Evolutionary conservation across 129 eudicot genomes (phyloP).

Genomic region (Glebionis coronaria): DNA sequence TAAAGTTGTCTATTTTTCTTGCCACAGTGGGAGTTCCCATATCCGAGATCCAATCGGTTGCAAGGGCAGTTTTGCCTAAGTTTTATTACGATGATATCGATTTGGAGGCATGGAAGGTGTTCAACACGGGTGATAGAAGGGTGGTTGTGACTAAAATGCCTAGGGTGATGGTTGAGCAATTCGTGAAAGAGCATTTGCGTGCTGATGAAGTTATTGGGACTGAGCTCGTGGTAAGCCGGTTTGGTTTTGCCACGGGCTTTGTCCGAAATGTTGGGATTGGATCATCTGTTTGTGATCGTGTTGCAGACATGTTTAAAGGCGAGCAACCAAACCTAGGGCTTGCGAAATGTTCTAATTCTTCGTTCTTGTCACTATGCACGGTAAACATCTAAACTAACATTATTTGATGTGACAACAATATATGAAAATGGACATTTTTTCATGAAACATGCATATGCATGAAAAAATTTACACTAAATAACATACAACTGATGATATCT

Average conservation of each 20-base stretch:
- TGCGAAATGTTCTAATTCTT: constrained; percentile 40
- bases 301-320: constrained; percentile 40
- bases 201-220: constrained; percentile 80
- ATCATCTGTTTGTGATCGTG: constrained; percentile 31
- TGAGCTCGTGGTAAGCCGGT: constrained; percentile 69
- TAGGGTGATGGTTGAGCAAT: constrained; percentile 78
- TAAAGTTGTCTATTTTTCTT: constrained; percentile 59
- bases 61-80: constrained; percentile 90
- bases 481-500: constrained; percentile 8
- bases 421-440: too few relatives aligned
- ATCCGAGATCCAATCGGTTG: constrained; percentile 79
- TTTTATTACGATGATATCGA: constrained; percentile 77
- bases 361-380: constrained; percentile 60
- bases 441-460: background rate
- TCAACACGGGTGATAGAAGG: constrained; percentile 52
- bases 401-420: background rate
- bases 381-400: constrained; percentile 27
- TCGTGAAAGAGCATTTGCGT: constrained; percentile 78
- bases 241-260: constrained; percentile 83
- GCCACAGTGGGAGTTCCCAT: constrained; percentile 74
- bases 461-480: background rate
- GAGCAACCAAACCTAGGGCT: constrained; percentile 56
- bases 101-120: constrained; percentile 77
- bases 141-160: constrained; percentile 88
- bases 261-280: constrained; percentile 29